A percentile compares a stretch with the other conserved stretches of the same genome.
phyloP scores from a whole-genome alignment of 345 rosid species.

The Erucastrum elatum region DNA sequence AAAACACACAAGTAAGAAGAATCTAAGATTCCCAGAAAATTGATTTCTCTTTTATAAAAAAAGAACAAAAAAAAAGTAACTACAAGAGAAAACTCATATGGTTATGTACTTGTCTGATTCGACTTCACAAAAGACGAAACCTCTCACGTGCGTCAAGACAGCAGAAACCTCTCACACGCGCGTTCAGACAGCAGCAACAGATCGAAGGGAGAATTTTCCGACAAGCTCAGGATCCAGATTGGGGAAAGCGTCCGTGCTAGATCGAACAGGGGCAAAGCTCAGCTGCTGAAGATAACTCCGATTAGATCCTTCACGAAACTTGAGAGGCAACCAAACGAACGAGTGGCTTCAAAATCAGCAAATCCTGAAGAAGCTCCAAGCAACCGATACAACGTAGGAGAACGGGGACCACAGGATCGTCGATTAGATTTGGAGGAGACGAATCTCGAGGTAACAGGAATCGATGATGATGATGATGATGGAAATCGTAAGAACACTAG shows the following conservation, averaged over 20 bases:
- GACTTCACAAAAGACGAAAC: slow-evolving; percentile 22
- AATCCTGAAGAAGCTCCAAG: neutral
- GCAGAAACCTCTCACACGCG: slow-evolving; percentile 5
- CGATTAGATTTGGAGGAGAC: slow-evolving; percentile 9
- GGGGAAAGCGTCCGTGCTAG: neutral
- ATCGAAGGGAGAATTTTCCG: slow-evolving; percentile 6
- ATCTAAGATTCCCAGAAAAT: slow-evolving; percentile 13
- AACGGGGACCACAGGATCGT: too few relatives aligned
- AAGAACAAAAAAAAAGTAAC: slow-evolving; percentile 2
- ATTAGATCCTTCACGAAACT: slow-evolving; percentile 8
- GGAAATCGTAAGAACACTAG: slow-evolving; percentile 22
- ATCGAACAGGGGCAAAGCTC: neutral
- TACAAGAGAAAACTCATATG: slow-evolving; percentile 25
- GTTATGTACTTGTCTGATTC: slow-evolving; percentile 33
- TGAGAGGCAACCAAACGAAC: neutral
- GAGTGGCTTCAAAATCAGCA: slow-evolving; percentile 21
- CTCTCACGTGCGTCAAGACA: slow-evolving; percentile 8
- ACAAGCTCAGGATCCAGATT: neutral
- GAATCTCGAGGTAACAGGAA: neutral
- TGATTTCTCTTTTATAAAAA: neutral
- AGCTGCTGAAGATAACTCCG: neutral
- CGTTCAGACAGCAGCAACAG: neutral
- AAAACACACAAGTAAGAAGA: slow-evolving; percentile 14
- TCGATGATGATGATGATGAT: slow-evolving; percentile 3
- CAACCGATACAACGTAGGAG: neutral